Conservation (phyloP, 2,329 filamentous ascomycete species). For the Hymenoscyphus linearis region DNA sequence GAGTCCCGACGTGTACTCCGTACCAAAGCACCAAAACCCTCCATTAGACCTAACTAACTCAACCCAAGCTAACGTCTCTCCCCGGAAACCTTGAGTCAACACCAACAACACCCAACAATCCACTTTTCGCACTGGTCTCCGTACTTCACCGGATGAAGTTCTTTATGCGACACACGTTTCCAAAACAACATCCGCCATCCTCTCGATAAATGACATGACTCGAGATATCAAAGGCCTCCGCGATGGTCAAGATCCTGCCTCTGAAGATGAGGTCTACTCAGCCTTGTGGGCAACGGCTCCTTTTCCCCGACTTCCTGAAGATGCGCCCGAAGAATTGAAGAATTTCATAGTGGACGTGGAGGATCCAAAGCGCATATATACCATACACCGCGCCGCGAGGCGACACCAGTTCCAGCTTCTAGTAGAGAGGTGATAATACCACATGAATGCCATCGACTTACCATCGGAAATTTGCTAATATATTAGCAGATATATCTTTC, state of each 20-base stretch:
- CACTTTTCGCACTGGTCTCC: neutral
- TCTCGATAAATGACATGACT: slow-evolving; percentile 3
- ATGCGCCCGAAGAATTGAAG: slow-evolving; percentile 54
- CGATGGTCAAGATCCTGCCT: slow-evolving; percentile 16
- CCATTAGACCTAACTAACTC: neutral
- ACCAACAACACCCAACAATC: neutral
- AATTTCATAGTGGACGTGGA: slow-evolving; percentile 53
- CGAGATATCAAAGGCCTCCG: slow-evolving; percentile 7
- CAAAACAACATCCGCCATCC: neutral
- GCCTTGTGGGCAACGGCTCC: slow-evolving; percentile 57
- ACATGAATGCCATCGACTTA: neutral
- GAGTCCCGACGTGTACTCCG: neutral
- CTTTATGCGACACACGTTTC: neutral
- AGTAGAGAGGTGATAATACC: slow-evolving; percentile 55
- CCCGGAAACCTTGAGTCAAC: neutral
- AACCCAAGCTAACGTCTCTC: neutral
- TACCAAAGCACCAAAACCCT: neutral
- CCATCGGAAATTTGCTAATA: slow-evolving; percentile 5
- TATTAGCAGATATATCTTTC: slow-evolving; percentile 63
- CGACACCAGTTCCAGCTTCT: slow-evolving; percentile 61
- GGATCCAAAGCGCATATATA: slow-evolving; percentile 56
- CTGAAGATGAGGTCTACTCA: slow-evolving; percentile 39
- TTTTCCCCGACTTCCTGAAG: slow-evolving; percentile 53
- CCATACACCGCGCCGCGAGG: slow-evolving; percentile 54
- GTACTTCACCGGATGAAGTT: neutral